phyloP scores from a whole-genome alignment of 768 basidiomycete genomes.

The Lentinula raphanica region DNA sequence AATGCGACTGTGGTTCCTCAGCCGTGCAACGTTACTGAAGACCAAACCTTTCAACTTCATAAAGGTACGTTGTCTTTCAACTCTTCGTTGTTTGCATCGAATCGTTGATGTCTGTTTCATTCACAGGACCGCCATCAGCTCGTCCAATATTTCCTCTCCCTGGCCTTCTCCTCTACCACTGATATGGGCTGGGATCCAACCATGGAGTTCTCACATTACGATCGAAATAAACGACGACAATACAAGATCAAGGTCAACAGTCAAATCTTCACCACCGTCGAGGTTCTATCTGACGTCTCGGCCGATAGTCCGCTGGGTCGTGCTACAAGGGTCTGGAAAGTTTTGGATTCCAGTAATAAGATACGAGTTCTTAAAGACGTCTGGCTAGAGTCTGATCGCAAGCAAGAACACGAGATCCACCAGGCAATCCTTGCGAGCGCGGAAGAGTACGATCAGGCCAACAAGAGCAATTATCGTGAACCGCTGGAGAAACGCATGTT shows the following conservation, averaged over 20 bases:
- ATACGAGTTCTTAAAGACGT: not conserved
- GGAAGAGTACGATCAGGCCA: not conserved
- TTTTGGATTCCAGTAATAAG: not conserved
- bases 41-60: not conserved
- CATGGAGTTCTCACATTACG: not conserved
- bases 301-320: not conserved
- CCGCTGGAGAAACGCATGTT: too few species aligned
- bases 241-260: not conserved
- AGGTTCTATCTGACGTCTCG: not conserved
- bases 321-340: not conserved
- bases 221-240: not conserved
- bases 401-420: not conserved
- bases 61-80: not conserved
- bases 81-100: not conserved
- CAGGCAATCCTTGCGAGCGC: not conserved
- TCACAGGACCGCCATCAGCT: not conserved
- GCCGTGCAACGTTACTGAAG: not conserved
- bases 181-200: constrained; percentile 1
- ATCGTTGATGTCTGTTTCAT: not conserved
- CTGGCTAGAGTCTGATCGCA: not conserved
- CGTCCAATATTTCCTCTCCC: not conserved
- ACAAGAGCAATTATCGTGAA: not conserved
- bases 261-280: not conserved
- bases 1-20: not conserved
- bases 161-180: not conserved